These are phyloP conservation scores for Halophytophthora polymorphica DNA, from an alignment of 352 stramenopile species.

Conservation along the genomic window DNA sequence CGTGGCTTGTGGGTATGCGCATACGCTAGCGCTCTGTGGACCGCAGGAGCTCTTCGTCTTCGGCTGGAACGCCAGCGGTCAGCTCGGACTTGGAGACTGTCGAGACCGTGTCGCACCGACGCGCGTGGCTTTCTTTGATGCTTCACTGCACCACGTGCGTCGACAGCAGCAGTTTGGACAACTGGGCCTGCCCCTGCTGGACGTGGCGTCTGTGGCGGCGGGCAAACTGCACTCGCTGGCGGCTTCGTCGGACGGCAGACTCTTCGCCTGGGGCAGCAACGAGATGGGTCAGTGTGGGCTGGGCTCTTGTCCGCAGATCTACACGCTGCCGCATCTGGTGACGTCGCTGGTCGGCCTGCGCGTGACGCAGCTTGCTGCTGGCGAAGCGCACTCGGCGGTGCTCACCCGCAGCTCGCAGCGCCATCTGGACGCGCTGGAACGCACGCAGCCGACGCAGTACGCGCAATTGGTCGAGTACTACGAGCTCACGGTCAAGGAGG, in stretches of 20 bases:
- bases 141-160: conserved; percentile 3
- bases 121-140: conserved; percentile 53
- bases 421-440: conserved; percentile 44
- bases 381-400: conserved; percentile 50
- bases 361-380: conserved; percentile 49
- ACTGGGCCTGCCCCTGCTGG: conserved; percentile 6
- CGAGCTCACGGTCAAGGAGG: conserved; percentile 36
- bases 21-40: conserved; percentile 51
- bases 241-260: conserved; percentile 38
- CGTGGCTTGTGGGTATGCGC: conserved; percentile 53
- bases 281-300: conserved; percentile 75
- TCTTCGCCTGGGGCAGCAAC: conserved; percentile 73
- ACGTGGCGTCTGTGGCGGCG: conserved; percentile 38
- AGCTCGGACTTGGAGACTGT: conserved; percentile 64
- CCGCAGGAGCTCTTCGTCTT: conserved; percentile 45
- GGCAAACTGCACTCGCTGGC: conserved; percentile 59
- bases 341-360: conserved; percentile 50
- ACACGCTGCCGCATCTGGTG: conserved; percentile 72
- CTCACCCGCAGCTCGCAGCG: conserved; percentile 34
- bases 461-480: conserved; percentile 36
- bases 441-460: conserved; percentile 44
- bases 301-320: conserved; percentile 64
- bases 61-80: conserved; percentile 53
- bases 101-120: conserved; percentile 38
- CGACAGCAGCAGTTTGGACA: not conserved